Conservation (phyloP, 2,329 filamentous ascomycete genomes). For the Talaromyces sp. region DNA sequence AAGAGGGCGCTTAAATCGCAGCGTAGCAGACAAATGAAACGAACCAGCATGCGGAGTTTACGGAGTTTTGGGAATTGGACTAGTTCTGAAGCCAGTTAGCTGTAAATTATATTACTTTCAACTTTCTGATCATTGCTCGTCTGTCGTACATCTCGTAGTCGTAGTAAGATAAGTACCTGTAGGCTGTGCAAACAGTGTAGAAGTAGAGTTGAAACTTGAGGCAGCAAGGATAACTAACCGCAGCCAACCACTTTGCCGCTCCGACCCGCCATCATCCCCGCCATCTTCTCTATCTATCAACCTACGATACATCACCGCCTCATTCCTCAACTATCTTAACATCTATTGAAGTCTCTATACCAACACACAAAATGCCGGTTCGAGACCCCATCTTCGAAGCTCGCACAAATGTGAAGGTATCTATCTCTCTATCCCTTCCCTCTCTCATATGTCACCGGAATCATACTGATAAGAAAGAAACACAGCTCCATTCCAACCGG, state of each 20-base stretch:
- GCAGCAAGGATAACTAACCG: constrained; percentile 1
- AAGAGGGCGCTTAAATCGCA: constrained; percentile 27
- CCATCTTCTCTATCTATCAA: background rate
- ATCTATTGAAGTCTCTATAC: background rate
- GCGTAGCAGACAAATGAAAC: constrained; percentile 15
- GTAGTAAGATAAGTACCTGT: background rate
- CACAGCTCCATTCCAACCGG: constrained; percentile 42
- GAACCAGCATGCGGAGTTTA: constrained; percentile 38
- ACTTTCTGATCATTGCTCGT: too few species aligned
- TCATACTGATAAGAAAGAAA: too few species aligned
- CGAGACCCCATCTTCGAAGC: constrained; percentile 40
- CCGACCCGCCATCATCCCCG: background rate
- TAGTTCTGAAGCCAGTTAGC: constrained; percentile 23
- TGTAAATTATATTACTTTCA: constrained; percentile 15
- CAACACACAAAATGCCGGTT: constrained; percentile 32
- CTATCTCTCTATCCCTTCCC: background rate
- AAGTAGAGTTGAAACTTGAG: background rate
- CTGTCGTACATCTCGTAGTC: too few species aligned
- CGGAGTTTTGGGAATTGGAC: constrained; percentile 29
- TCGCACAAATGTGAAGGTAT: constrained; percentile 40
- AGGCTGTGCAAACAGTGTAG: background rate
- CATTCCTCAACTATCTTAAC: background rate
- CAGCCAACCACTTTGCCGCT: background rate
- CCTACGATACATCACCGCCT: background rate
- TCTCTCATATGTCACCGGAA: too few species aligned